Evolutionary conservation across 441 rosid genomes (phyloP), one percentile per base, ranked within the genome.

Genomic region (Pelargonium myrrhifolium): DNA sequence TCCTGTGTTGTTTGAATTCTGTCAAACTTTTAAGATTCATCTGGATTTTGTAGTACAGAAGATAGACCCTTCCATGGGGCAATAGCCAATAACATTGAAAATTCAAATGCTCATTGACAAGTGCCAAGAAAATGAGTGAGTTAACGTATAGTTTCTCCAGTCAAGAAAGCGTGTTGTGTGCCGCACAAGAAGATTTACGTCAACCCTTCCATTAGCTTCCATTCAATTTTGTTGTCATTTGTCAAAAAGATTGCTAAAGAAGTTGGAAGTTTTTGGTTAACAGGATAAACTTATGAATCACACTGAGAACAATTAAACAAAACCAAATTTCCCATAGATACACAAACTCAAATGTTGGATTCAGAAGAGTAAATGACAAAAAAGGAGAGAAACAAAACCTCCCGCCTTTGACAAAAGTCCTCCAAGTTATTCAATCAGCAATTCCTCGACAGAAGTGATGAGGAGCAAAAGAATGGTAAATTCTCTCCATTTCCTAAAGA

Each of bases 341-440:
- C 9, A 42, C 21, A 20, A 21, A 42, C 45, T 42, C 45, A 42
- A 8, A 42, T 21, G 22, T 56, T 56, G 61, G 8, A 56, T 20
- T 20, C 61, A 9, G 9, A 56, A 21, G 61, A 56, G 26, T 9
- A 3, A 55, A 47, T 17, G 53, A 72, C 60, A 69, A 45, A 64
- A 15, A 49, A 15, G 6, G 5, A 37, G 42, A 8, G 42, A 2
- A 10, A 62, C 55, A 72, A 64, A 80, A 73, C 11, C 43, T 72
- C 66, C 73, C 12, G 24, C 26, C 65, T 18, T 8, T 56, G 21
- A 47, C 40, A 22, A 72, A 22, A 63, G 40, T 49, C 53, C 63
- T 68, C 65, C 35, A 64, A 39, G 60, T 79, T 79, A 83, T 79
- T 83, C 66, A 68, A 62, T 10, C 18, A 42, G 70, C 56, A 53